These are phyloP conservation scores for Echeveria elegans DNA, from an alignment of 164 flowering plant genomes.

Conservation along the genomic window DNA sequence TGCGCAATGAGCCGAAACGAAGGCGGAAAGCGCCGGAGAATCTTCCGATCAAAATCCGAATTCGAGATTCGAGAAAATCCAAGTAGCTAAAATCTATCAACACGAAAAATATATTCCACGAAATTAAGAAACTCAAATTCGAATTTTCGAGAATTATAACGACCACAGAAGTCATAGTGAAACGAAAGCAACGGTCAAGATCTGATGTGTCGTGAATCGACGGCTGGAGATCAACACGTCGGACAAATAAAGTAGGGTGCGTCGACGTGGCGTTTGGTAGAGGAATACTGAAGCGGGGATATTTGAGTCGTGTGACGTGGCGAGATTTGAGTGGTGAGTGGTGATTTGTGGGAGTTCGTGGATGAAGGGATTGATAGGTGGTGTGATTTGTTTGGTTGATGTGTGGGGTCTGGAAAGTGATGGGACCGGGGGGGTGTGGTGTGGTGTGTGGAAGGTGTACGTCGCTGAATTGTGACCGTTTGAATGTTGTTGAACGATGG, in stretches of 20 bases:
- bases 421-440: constrained; percentile 8
- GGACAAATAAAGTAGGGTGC: not conserved
- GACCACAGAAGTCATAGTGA: constrained; percentile 24
- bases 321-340: constrained; percentile 10
- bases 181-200: constrained; percentile 12
- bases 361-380: constrained; percentile 21
- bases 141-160: constrained; percentile 14
- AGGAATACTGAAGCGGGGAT: not conserved
- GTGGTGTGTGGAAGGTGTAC: constrained; percentile 13
- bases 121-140: not conserved
- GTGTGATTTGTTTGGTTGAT: constrained; percentile 10
- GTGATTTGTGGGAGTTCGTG: constrained; percentile 10
- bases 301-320: not conserved
- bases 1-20: not conserved
- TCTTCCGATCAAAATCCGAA: not conserved
- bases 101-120: constrained; percentile 8
- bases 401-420: not conserved
- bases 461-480: constrained; percentile 18
- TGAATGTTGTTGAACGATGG: not conserved
- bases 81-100: not conserved
- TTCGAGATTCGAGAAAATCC: constrained; percentile 3
- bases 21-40: not conserved
- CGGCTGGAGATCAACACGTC: constrained; percentile 9
- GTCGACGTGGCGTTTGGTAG: constrained; percentile 1
- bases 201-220: not conserved